These are phyloP conservation scores for Cryoendolithus antarcticus DNA, from an alignment of 2,329 filamentous ascomycete genomes.

Conservation along the genomic window DNA sequence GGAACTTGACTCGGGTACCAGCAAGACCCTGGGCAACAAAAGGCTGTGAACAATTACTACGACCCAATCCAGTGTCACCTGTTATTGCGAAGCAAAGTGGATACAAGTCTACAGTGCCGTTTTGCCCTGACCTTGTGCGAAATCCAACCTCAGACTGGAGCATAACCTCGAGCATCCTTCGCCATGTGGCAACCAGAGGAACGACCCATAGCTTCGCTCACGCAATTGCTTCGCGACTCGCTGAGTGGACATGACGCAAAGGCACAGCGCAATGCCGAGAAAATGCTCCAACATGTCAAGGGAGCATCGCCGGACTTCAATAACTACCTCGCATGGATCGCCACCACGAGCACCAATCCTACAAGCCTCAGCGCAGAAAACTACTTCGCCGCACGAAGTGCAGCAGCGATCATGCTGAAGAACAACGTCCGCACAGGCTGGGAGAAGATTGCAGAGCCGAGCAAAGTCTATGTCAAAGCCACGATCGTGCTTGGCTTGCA, in stretches of 20 bases:
- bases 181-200: constrained; percentile 82
- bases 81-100: too few relatives aligned
- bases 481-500: constrained; percentile 67
- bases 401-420: constrained; percentile 89
- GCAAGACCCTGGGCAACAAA: too few relatives aligned
- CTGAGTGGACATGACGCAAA: constrained; percentile 69
- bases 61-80: too few relatives aligned
- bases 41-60: too few relatives aligned
- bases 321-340: constrained; percentile 91
- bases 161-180: too few relatives aligned
- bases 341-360: constrained; percentile 48
- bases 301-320: constrained; percentile 73
- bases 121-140: too few relatives aligned
- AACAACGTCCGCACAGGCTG: constrained; percentile 73
- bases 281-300: constrained; percentile 84
- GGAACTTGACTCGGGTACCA: too few relatives aligned
- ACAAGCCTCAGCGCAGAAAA: constrained; percentile 45
- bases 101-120: too few relatives aligned
- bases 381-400: constrained; percentile 67
- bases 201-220: constrained; percentile 79
- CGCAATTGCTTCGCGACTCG: constrained; percentile 81
- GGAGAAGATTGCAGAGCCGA: constrained; percentile 61
- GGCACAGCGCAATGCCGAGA: constrained; percentile 79
- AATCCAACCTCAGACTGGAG: too few relatives aligned
- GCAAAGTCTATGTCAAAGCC: constrained; percentile 65